Conservation (phyloP, 202 grass and related monocot genomes). For the Tripidium arundinaceum region DNA sequence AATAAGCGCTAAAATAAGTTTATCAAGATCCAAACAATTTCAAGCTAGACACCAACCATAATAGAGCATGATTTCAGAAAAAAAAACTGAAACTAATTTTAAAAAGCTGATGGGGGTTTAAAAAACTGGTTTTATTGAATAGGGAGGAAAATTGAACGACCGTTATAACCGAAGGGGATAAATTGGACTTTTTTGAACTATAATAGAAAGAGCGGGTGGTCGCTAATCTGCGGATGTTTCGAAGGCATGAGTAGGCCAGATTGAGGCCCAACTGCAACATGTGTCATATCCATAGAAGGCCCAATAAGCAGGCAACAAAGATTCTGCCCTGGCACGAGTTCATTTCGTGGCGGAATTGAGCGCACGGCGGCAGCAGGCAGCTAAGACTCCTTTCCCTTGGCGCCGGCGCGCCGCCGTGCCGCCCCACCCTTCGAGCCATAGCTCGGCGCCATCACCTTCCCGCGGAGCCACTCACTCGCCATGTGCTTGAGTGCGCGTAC, state of each 20-base stretch:
- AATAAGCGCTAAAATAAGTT: too few relatives aligned
- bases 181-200: too few relatives aligned
- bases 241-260: background rate
- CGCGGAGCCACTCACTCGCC: background rate
- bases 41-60: too few relatives aligned
- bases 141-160: too few relatives aligned
- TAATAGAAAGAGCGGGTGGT: too few relatives aligned
- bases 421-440: background rate
- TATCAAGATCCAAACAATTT: too few relatives aligned
- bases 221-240: background rate
- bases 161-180: too few relatives aligned
- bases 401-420: background rate
- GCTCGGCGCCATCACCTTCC: background rate
- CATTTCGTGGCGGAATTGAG: background rate
- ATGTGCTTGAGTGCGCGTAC: slow-evolving; percentile 14
- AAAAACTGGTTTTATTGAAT: too few relatives aligned
- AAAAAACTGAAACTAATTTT: too few relatives aligned
- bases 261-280: background rate
- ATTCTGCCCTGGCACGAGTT: background rate
- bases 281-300: background rate
- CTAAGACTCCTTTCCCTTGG: background rate
- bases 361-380: background rate
- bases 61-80: too few relatives aligned
- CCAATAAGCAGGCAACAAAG: background rate
- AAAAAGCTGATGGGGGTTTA: too few relatives aligned